Evolutionary conservation across 2,329 filamentous ascomycete species (phyloP).

Genomic region (Ascocoryne sarcoides): DNA sequence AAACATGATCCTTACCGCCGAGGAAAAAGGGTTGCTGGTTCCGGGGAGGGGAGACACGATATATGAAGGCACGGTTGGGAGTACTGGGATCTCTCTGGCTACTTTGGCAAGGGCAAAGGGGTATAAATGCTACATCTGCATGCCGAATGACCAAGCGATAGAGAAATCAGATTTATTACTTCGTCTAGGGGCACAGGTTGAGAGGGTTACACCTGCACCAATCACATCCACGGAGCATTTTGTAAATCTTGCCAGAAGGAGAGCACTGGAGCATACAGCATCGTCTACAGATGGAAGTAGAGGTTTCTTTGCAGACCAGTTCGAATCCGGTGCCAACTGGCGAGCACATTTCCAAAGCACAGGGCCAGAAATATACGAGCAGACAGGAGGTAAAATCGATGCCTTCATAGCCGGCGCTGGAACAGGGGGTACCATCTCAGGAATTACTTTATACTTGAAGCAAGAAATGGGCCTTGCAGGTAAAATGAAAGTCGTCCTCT

Average conservation of each 20-base stretch:
- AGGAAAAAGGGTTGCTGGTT: constrained; percentile 64
- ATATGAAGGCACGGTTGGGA: constrained; percentile 95
- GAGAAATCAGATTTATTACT: constrained; percentile 87
- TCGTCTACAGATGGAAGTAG: constrained; percentile 50
- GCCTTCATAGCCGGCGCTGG: constrained; percentile 91
- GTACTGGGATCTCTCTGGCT: constrained; percentile 90
- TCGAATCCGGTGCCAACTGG: constrained; percentile 87
- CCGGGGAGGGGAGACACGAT: constrained; percentile 85
- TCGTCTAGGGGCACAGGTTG: constrained; percentile 86
- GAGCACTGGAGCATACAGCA: constrained; percentile 65
- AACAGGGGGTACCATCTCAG: constrained; percentile 87
- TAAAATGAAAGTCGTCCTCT: constrained; percentile 63
- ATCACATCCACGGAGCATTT: constrained; percentile 93
- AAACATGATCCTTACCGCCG: constrained; percentile 77
- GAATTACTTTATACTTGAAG: constrained; percentile 77
- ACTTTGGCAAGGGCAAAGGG: constrained; percentile 80
- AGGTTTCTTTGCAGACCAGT: constrained; percentile 94
- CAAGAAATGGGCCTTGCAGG: constrained; percentile 35
- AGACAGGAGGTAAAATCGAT: constrained; percentile 66
- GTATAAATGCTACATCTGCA: constrained; percentile 91
- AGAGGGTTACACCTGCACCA: constrained; percentile 80
- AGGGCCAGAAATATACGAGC: constrained; percentile 79
- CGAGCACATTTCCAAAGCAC: constrained; percentile 73
- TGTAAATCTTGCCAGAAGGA: constrained; percentile 77
- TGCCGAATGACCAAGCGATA: constrained; percentile 82